These are phyloP conservation scores for Lachnellula arida DNA, from an alignment of 2,329 filamentous ascomycete genomes.

Conservation along the genomic window DNA sequence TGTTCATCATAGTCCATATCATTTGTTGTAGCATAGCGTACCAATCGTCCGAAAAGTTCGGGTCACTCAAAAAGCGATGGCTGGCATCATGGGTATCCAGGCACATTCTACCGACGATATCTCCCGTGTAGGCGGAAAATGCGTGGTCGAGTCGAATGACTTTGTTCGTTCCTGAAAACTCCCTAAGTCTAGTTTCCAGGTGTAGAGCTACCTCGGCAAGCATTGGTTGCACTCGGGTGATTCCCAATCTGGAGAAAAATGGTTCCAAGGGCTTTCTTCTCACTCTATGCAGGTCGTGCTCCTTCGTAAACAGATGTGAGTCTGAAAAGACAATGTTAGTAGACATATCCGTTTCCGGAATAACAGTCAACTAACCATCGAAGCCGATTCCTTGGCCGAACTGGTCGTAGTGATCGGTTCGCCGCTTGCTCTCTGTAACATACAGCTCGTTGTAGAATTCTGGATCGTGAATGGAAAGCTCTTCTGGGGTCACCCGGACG, in stretches of 20 bases:
- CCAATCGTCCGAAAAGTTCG: background rate
- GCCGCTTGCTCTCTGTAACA: slow-evolving; percentile 11
- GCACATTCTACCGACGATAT: background rate
- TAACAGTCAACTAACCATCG: too few species aligned
- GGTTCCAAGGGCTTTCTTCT: slow-evolving; percentile 12
- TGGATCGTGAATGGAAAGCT: slow-evolving; percentile 35
- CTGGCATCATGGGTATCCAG: background rate
- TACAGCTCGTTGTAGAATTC: slow-evolving; percentile 38
- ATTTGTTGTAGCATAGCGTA: background rate
- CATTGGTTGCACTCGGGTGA: background rate
- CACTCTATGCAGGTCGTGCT: slow-evolving; percentile 13
- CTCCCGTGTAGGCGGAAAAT: slow-evolving; percentile 8
- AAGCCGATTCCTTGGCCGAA: too few species aligned
- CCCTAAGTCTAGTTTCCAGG: slow-evolving; percentile 2
- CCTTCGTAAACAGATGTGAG: slow-evolving; percentile 1
- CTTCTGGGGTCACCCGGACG: slow-evolving; percentile 33
- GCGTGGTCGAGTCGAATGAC: slow-evolving; percentile 5
- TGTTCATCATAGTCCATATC: background rate
- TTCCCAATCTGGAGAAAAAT: slow-evolving; percentile 13
- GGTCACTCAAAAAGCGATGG: slow-evolving; percentile 1
- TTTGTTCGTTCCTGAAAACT: background rate
- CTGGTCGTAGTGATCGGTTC: slow-evolving; percentile 2
- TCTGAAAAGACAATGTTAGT: background rate
- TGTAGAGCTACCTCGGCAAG: background rate
- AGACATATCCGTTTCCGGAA: too few species aligned